phyloP scores from a whole-genome alignment of 768 basidiomycete genomes.

The Psilocybe sp. region DNA sequence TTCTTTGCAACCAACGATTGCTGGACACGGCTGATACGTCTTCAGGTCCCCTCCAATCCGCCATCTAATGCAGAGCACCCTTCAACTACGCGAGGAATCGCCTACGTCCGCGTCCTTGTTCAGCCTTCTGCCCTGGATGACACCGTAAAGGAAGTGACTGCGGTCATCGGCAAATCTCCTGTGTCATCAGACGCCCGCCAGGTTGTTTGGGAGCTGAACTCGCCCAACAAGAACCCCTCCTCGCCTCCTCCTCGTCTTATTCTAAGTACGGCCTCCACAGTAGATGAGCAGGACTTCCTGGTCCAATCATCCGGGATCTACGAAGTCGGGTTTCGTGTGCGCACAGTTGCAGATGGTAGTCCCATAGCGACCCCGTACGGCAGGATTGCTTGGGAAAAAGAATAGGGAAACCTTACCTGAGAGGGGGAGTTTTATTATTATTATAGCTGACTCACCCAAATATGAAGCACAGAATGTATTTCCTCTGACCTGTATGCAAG shows the following conservation, averaged over 20 bases:
- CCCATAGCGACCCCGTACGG: conserved; percentile 45
- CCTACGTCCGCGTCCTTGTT: conserved; percentile 45
- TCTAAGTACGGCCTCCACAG: conserved; percentile 31
- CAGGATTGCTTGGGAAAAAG: conserved; percentile 37
- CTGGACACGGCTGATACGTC: background rate
- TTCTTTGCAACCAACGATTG: background rate
- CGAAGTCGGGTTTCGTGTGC: conserved; percentile 51
- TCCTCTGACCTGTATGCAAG: conserved; percentile 7
- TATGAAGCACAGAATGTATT: conserved; percentile 16
- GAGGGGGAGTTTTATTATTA: no score
- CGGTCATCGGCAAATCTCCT: conserved; percentile 45
- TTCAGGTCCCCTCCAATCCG: conserved; percentile 49
- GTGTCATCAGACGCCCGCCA: conserved; percentile 18
- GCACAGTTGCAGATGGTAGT: conserved; percentile 23
- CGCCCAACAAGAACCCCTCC: background rate
- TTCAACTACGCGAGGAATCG: conserved; percentile 46
- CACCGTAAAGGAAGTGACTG: conserved; percentile 37
- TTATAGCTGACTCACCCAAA: conserved; percentile 5
- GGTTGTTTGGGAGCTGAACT: conserved; percentile 42
- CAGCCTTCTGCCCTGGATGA: conserved; percentile 22
- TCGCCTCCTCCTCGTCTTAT: conserved; percentile 25
- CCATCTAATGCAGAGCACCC: conserved; percentile 48
- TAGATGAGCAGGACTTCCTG: conserved; percentile 28
- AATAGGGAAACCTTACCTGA: no score
- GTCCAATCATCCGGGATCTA: conserved; percentile 36